Percentiles rank a stretch among this genome's conserved stretches.
Conservation (phyloP, 2,329 filamentous ascomycete genomes). For the Paecilomyces variotii region DNA sequence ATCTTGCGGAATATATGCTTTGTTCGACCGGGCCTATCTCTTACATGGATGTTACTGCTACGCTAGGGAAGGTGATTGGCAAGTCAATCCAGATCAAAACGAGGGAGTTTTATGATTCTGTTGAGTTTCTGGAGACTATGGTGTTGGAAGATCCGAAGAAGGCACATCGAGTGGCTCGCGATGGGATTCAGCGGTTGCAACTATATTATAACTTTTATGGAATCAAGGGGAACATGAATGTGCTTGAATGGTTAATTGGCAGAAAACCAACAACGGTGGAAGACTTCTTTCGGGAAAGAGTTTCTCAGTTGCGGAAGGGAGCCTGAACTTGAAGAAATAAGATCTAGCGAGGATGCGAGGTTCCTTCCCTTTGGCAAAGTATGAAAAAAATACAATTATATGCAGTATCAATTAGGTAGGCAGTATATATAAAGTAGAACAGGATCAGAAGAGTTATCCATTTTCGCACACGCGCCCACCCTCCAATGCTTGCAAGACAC, state of each 20-base stretch:
- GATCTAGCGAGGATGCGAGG: no score
- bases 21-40: constrained; percentile 8
- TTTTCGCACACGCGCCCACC: not conserved
- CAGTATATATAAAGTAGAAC: not conserved
- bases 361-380: not conserved
- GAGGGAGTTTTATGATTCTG: constrained; percentile 7
- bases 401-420: not conserved
- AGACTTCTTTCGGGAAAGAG: not conserved
- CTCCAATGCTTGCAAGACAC: not conserved
- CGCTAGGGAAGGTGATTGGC: constrained; percentile 5
- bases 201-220: constrained; percentile 16
- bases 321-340: not conserved
- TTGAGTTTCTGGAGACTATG: not conserved
- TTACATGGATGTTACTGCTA: constrained; percentile 2
- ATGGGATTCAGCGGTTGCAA: constrained; percentile 12
- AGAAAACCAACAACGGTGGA: constrained; percentile 10
- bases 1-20: constrained; percentile 11
- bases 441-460: not conserved
- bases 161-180: constrained; percentile 2
- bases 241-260: constrained; percentile 16
- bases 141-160: not conserved
- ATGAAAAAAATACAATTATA: not conserved
- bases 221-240: constrained; percentile 14
- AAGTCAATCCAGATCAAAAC: constrained; percentile 4
- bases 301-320: not conserved